Conservation (phyloP, 2,329 filamentous ascomycete genomes). For the Aspergillus quadrilineatus region DNA sequence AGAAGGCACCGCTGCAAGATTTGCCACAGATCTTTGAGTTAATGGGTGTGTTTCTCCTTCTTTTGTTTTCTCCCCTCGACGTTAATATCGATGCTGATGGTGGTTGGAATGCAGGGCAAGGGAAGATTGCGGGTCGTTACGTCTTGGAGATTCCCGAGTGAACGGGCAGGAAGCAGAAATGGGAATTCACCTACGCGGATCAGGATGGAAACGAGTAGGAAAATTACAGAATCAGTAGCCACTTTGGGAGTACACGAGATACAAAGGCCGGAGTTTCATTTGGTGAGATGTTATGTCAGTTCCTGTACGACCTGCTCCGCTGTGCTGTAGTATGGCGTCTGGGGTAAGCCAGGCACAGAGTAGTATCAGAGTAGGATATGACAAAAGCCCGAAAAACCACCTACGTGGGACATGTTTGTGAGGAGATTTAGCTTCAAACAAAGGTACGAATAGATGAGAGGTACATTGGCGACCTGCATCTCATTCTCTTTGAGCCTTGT, state of each 20-base stretch:
- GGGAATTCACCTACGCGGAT: neutral
- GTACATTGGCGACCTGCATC: neutral
- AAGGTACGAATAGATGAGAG: neutral
- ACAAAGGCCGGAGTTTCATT: neutral
- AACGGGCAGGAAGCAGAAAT: neutral
- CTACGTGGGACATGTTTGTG: neutral
- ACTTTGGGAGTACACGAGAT: neutral
- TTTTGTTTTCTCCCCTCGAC: neutral
- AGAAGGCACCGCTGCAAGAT: slow-evolving; percentile 75
- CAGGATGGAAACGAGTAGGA: neutral
- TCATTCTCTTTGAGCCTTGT: neutral
- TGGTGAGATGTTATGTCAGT: neutral
- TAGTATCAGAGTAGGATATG: neutral
- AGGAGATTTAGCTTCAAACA: neutral
- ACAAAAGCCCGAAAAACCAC: neutral
- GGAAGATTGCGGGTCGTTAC: slow-evolving; percentile 9
- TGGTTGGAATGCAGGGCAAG: neutral
- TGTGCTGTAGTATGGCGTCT: neutral
- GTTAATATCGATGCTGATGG: neutral
- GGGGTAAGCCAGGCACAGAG: neutral
- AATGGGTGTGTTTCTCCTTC: slow-evolving; percentile 45
- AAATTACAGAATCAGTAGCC: neutral
- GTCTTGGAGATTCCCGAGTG: slow-evolving; percentile 8
- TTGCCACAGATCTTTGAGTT: slow-evolving; percentile 73
- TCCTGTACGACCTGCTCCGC: neutral